Evolutionary conservation across 495 filamentous ascomycete genomes (phyloP), one percentile per base, ranked within the genome.

Genomic region (Bryoglossum gracile): DNA sequence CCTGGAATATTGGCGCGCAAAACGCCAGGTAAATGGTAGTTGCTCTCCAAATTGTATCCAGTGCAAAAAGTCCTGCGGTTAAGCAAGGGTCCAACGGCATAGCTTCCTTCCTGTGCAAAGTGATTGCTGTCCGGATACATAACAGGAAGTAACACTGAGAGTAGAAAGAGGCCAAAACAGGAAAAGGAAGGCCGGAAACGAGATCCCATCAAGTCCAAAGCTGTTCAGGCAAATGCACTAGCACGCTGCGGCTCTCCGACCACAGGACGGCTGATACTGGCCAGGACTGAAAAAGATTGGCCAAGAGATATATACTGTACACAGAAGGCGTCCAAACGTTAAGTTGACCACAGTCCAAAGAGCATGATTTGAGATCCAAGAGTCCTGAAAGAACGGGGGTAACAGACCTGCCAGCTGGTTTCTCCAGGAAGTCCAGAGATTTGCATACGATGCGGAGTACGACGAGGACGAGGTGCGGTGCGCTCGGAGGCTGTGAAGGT

Each of bases 401-500:
- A 83, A 86, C 92, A 94, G 86, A 98, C 92, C 92, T 98, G 92
- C 92, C 92, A 98, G 80, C 89, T 95, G 75, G 94, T 97, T 76
- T 97, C 94, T 69, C 77, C 77, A 61, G 91, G 90, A 71, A 98
- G 89, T 72, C 89, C 90, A 77, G 86, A 86, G 59, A 98, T 90
- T 68, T 89, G 81, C 92, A 98, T 96, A 63, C 92, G 88, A 67
- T 86, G 88, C 50, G 87, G 82, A 58, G 94, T 98, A 64, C 92
- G 90, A 56, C 92, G 82, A 33, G 92, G 91, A 60, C 94, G 89
- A 56, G 92, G 92, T 60, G 84, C 81, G 48, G 74, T 80, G 62
- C 89, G 87, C 63, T 95, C 84, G 46, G 73, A 70, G 62, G 75
- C 77, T 62, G 76, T 72, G 65, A 82, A 83, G 55, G 70, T 75